These are phyloP conservation scores for Mycena filopes DNA, from an alignment of 768 basidiomycete genomes.

Conservation along the genomic window DNA sequence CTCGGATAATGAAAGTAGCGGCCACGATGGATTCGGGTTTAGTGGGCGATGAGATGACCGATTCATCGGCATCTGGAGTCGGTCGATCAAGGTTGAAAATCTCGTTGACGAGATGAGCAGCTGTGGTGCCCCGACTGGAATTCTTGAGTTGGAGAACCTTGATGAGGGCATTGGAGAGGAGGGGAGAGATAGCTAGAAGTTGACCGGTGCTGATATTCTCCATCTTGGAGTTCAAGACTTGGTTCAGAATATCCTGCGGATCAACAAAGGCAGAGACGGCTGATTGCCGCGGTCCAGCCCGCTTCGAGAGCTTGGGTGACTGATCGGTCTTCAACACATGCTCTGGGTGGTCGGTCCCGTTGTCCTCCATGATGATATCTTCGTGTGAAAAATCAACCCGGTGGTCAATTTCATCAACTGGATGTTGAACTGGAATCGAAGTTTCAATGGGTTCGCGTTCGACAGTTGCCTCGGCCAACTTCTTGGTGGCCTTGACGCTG, in stretches of 20 bases:
- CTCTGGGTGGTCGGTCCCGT: neutral
- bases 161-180: conserved; percentile 2
- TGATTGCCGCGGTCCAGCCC: conserved; percentile 11
- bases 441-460: neutral
- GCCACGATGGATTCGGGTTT: conserved; percentile 7
- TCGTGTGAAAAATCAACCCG: conserved; percentile 15
- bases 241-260: too few species aligned
- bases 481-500: neutral
- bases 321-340: neutral
- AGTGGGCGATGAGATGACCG: neutral
- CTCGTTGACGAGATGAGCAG: too few species aligned
- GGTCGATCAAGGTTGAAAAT: too few species aligned
- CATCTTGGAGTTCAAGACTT: neutral
- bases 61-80: too few species aligned
- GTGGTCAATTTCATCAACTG: neutral
- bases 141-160: conserved; percentile 1
- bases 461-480: neutral
- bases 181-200: conserved; percentile 2
- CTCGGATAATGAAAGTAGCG: conserved; percentile 6
- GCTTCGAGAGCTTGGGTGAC: conserved; percentile 1
- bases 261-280: conserved; percentile 6
- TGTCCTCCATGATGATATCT: conserved; percentile 17
- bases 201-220: neutral
- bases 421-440: neutral
- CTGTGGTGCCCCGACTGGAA: neutral